phyloP scores from a whole-genome alignment of 257 asterid genomes.

The Salvia miltiorrhiza region DNA sequence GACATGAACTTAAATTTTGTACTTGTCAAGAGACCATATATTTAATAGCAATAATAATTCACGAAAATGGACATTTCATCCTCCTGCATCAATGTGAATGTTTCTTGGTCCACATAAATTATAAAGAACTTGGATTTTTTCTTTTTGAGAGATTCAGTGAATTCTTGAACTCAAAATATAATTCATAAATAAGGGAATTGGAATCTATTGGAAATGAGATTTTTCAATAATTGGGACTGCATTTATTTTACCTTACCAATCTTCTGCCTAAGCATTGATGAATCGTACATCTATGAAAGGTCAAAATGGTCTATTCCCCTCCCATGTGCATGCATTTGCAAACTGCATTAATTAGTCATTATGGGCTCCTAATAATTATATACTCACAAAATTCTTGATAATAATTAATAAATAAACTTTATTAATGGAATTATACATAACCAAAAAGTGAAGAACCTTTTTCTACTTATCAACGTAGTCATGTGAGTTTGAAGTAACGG shows the following conservation, averaged over 20 bases:
- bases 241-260: constrained; percentile 24
- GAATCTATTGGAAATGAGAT: constrained; percentile 26
- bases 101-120: constrained; percentile 28
- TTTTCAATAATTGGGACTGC: constrained; percentile 31
- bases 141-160: background rate
- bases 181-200: constrained; percentile 3
- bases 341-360: constrained; percentile 13
- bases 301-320: constrained; percentile 16
- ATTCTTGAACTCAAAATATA: constrained; percentile 10
- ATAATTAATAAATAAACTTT: background rate
- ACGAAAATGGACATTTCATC: constrained; percentile 37
- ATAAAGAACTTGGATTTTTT: background rate
- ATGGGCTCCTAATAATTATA: background rate
- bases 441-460: background rate
- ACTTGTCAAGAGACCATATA: constrained; percentile 24
- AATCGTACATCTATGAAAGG: constrained; percentile 29
- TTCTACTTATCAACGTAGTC: background rate
- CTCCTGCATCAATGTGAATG: constrained; percentile 26
- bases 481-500: background rate
- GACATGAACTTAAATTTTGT: constrained; percentile 18
- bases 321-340: constrained; percentile 19
- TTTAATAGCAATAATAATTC: constrained; percentile 32
- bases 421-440: background rate
- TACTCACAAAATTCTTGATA: background rate
- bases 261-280: constrained; percentile 30